Percentiles rank a stretch among this genome's conserved stretches.
Evolutionary conservation across 2,329 filamentous ascomycete species (phyloP).

Genomic region (Diaporthe helianthi): DNA sequence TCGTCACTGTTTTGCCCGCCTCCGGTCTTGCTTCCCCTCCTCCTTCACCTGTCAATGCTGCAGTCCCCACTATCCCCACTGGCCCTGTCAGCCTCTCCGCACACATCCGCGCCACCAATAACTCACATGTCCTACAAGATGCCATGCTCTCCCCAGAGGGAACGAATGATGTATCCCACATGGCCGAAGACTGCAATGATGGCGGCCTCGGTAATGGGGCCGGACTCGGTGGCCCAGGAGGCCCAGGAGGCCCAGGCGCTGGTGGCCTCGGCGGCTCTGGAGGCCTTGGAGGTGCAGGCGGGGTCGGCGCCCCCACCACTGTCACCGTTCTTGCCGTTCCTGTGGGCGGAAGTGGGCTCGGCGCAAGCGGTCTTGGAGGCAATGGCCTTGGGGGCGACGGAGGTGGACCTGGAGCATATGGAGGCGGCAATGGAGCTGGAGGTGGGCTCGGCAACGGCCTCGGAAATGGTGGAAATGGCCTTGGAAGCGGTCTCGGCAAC

Average conservation of each 20-base stretch:
- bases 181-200: constrained; percentile 15
- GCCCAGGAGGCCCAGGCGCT: not conserved
- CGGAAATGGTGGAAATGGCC: constrained; percentile 27
- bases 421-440: not conserved
- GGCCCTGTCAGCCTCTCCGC: constrained; percentile 5
- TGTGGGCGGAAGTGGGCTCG: constrained; percentile 24
- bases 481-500: constrained; percentile 3
- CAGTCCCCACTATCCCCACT: constrained; percentile 18
- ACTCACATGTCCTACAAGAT: constrained; percentile 3
- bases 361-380: constrained; percentile 12
- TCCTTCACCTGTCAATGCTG: constrained; percentile 21
- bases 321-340: constrained; percentile 31
- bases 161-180: constrained; percentile 18
- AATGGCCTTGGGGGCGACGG: constrained; percentile 6
- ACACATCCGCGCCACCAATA: not conserved
- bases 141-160: constrained; percentile 22
- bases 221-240: not conserved
- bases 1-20: not conserved
- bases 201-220: constrained; percentile 26
- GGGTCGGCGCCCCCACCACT: constrained; percentile 18
- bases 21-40: not conserved
- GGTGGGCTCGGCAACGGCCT: not conserved
- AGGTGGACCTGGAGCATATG: not conserved
- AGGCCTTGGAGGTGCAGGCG: not conserved
- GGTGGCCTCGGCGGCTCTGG: not conserved